Conservation (phyloP, 108 stramenopile genomes). For the Aureococcus anophagefferens region DNA sequence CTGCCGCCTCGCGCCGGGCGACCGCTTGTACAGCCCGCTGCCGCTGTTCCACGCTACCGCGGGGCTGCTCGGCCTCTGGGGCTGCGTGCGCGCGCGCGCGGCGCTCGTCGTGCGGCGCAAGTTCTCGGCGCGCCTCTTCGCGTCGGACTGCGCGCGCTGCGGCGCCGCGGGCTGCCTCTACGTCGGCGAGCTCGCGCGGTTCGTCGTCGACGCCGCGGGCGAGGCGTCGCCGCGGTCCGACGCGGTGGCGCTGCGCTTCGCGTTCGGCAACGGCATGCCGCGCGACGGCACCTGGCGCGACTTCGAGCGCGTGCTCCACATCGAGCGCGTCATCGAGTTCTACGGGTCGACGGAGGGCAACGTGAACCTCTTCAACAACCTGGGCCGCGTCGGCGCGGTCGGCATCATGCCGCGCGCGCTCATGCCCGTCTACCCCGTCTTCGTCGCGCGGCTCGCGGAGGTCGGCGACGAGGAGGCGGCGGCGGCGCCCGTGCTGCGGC, state of each 20-base stretch:
- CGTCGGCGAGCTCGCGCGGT: constrained; percentile 49
- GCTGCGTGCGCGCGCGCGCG: background rate
- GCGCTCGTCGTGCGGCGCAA: constrained; percentile 30
- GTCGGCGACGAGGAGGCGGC: constrained; percentile 17
- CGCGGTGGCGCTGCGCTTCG: constrained; percentile 37
- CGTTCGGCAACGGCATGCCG: constrained; percentile 50
- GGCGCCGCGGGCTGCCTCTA: constrained; percentile 39
- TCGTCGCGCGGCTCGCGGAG: constrained; percentile 13
- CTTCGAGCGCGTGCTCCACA: constrained; percentile 32
- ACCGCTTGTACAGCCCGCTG: constrained; percentile 36
- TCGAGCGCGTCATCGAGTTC: constrained; percentile 38
- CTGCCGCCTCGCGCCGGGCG: constrained; percentile 7
- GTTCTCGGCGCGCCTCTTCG: constrained; percentile 33
- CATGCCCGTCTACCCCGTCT: background rate
- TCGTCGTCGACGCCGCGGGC: constrained; percentile 12
- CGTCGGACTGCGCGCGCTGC: constrained; percentile 28
- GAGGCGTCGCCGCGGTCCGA: too few relatives aligned
- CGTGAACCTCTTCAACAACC: constrained; percentile 9
- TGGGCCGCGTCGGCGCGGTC: background rate
- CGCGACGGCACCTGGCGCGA: constrained; percentile 41
- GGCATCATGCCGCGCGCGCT: background rate
- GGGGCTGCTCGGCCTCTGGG: constrained; percentile 25
- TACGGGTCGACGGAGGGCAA: constrained; percentile 53
- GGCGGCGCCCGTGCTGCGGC: constrained; percentile 8
- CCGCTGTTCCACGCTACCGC: constrained; percentile 48